These are phyloP conservation scores for Aspergillus transmontanensis DNA, from an alignment of 2,329 filamentous ascomycete genomes.

Conservation along the genomic window DNA sequence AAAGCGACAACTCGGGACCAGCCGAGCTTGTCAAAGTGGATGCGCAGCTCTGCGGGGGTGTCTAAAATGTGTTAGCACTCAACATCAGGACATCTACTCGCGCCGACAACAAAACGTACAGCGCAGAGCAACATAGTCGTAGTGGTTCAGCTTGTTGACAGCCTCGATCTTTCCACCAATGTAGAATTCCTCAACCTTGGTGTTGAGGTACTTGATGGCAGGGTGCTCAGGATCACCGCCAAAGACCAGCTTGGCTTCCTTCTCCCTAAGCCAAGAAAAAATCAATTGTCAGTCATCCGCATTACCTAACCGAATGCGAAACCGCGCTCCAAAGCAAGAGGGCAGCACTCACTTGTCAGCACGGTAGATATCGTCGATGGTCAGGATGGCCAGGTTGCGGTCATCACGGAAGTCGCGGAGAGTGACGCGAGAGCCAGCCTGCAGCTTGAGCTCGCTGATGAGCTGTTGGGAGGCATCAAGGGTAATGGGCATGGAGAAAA, in stretches of 20 bases:
- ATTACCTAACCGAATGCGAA: constrained; percentile 30
- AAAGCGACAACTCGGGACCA: constrained; percentile 98
- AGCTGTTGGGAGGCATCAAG: constrained; percentile 78
- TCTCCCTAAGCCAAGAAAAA: constrained; percentile 57
- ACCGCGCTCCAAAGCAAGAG: constrained; percentile 1
- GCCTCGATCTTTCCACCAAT: constrained; percentile 95
- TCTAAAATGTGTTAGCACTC: constrained; percentile 51
- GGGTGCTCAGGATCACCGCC: constrained; percentile 90
- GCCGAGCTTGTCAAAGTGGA: constrained; percentile 99
- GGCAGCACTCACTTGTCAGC: constrained; percentile 79
- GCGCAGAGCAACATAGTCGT: constrained; percentile 96
- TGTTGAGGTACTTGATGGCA: constrained; percentile 85
- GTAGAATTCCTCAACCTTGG: constrained; percentile 82
- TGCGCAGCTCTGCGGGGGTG: constrained; percentile 89
- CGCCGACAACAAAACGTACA: constrained; percentile 59
- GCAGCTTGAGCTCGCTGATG: constrained; percentile 74
- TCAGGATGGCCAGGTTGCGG: constrained; percentile 92
- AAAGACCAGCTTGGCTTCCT: constrained; percentile 93
- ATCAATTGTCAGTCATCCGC: constrained; percentile 22
- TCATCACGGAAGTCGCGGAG: constrained; percentile 96
- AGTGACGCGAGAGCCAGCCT: constrained; percentile 78
- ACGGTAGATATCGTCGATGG: constrained; percentile 90
- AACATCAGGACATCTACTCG: not conserved
- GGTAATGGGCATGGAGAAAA: constrained; percentile 97
- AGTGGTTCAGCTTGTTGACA: constrained; percentile 93